These are phyloP conservation scores for Paspalum vaginatum DNA, from an alignment of 176 grass and related monocot genomes.

Conservation along the genomic window DNA sequence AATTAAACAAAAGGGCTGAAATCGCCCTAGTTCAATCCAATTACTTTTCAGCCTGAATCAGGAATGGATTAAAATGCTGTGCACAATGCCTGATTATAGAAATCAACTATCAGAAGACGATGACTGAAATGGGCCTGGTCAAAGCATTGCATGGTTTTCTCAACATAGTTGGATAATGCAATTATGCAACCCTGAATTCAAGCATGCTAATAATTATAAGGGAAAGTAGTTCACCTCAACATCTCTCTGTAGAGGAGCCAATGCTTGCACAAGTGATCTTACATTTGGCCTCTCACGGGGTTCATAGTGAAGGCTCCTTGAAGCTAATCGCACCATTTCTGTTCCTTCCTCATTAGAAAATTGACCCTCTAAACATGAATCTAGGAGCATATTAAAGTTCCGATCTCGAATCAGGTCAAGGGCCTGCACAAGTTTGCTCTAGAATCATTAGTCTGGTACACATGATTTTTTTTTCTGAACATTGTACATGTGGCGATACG, in stretches of 20 bases:
- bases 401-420: constrained; percentile 96
- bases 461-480: neutral
- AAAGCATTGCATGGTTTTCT: constrained; percentile 16
- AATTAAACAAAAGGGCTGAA: constrained; percentile 1
- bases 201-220: constrained; percentile 2
- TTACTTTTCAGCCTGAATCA: constrained; percentile 9
- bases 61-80: neutral
- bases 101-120: constrained; percentile 19
- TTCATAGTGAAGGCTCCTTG: constrained; percentile 96
- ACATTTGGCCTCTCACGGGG: constrained; percentile 92
- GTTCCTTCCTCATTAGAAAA: constrained; percentile 98
- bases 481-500: neutral
- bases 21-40: neutral
- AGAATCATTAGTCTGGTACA: constrained; percentile 36
- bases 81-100: neutral
- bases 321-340: constrained; percentile 94
- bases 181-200: constrained; percentile 29
- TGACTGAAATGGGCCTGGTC: constrained; percentile 17
- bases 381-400: constrained; percentile 96
- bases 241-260: constrained; percentile 87
- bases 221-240: constrained; percentile 62
- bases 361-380: constrained; percentile 96
- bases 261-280: constrained; percentile 80
- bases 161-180: constrained; percentile 8
- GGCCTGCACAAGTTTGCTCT: constrained; percentile 61